Evolutionary conservation across 331 rosid genomes (phyloP), one percentile per base, ranked within the genome.

Genomic region (Phaseolus coccineus): DNA sequence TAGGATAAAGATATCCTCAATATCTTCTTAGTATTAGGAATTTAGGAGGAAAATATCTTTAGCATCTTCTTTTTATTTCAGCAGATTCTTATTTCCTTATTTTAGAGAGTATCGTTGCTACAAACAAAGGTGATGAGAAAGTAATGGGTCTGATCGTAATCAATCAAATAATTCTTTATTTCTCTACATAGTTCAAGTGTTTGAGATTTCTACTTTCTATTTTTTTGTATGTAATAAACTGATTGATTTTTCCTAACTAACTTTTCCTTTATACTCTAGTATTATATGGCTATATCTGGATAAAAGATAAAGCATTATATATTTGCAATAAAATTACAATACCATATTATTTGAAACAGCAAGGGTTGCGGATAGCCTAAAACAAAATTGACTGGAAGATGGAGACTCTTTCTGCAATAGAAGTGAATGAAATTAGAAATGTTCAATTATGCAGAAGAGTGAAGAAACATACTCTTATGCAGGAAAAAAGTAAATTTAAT

Each of bases 311-410:
- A 68, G n/a, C 35, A 46, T 44, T 46, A 27, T 46, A 25, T 69
- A 51, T 40, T 66, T 4, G 2, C 13, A 1, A 40, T 40, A 25
- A 46, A 69, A 44, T 24, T 25, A 46, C 57, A 46, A 46, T 14
- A 95, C 99, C 97, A 95, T 90, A 80, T 92, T 93, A 68, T 80
- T 86, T 73, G 90, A 85, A 82, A 90, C 70, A 50, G 91, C 88
- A 73, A 81, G 68, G 12, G 85, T 71, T 68, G 89, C 87, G 37
- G 99, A 95, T 84, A 91, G 80, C 90, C 91, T 90, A 74, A 87
- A 68, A 81, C 97, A 95, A 83, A 93, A 95, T 87, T 95, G 99
- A 90, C 80, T 76, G 73, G 84, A 89, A 79, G 76, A 85, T 51
- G 87, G 77, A 76, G 88, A 83, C 85, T 87, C 91, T 81, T 83